Evolutionary conservation across 192 early-diverging fungal species (phyloP), one percentile per base, ranked within the genome.

Genomic region (Umbelopsis isabellina): DNA sequence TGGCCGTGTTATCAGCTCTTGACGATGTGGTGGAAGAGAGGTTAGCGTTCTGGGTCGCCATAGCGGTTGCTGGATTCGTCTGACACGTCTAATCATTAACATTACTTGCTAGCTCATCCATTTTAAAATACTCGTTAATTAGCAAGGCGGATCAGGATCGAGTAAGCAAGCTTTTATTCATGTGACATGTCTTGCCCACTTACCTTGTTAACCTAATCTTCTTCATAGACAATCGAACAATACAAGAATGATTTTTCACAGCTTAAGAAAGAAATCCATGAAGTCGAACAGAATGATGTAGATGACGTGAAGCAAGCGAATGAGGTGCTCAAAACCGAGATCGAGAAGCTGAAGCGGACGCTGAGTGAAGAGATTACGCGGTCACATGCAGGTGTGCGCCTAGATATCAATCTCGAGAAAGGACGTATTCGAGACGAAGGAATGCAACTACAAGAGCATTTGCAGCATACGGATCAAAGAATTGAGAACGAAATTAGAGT

Each of bases 381-480:
- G 12, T 91, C 93, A 49, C 93, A 96, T 78, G 91, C 94, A 0
- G 92, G 91, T 12, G 92, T 94, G 4, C 76, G 93, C 30, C 79
- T 98, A 72, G 96, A 98, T 70, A 82, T 98, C 74, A 91, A 89
- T 67, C 69, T 95, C 73, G 96, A 98, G 69, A 98, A 96, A 78
- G 91, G 92, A 15, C 78, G 93, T 49, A 93, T 95, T 18, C 87
- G 93, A 3, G 94, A 96, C 70, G 91, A 95, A 75, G 87, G 92
- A 44, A 87, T 86, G 27, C 83, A 86, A 50, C 91, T 94, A 64
- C 92, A 95, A 73, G 80, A 94, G 21, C 89, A 90, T 67, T 87
- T 98, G 25, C 86, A 91, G 51, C 91, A 95, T 66, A 91, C 94
- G 0, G 93, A 94, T 53, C 81, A 91, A 20, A 88, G 88, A 68